Percentiles rank a stretch among this genome's conserved stretches.
These are phyloP conservation scores for Vigna hirtella DNA, from an alignment of 306 rosid genomes.

Conservation along the genomic window DNA sequence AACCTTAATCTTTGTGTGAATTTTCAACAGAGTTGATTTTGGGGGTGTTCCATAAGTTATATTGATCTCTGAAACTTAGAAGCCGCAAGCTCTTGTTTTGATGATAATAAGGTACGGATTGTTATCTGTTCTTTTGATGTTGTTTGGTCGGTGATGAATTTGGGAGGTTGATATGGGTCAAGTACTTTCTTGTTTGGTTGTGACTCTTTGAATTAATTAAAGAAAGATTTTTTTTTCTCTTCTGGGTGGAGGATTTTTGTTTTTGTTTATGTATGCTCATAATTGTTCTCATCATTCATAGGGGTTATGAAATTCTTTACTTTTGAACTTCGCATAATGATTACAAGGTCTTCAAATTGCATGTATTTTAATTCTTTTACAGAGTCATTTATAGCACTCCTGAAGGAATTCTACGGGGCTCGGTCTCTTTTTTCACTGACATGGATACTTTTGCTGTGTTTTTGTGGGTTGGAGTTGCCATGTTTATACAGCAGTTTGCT, in stretches of 20 bases:
- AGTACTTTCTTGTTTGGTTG: conserved; percentile 28
- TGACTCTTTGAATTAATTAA: conserved; percentile 26
- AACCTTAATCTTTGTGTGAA: conserved; percentile 26
- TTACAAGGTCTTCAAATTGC: conserved; percentile 10
- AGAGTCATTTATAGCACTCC: not conserved
- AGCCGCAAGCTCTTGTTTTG: conserved; percentile 56
- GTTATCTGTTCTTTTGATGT: conserved; percentile 27
- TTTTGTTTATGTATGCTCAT: not conserved
- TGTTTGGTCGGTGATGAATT: conserved; percentile 43
- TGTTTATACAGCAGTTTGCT: conserved; percentile 3
- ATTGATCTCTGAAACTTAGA: conserved; percentile 48
- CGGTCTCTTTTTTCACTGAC: not conserved
- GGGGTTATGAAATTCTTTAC: conserved; percentile 19
- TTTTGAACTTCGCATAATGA: conserved; percentile 21
- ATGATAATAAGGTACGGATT: conserved; percentile 54
- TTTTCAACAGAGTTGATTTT: conserved; percentile 47
- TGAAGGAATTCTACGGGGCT: not conserved
- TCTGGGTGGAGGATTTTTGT: not conserved
- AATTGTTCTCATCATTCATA: conserved; percentile 5
- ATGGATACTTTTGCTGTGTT: not conserved
- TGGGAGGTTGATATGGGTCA: conserved; percentile 38
- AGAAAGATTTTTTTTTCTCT: not conserved
- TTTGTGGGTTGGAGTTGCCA: conserved; percentile 27
- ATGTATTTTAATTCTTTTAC: not conserved
- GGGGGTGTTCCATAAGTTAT: conserved; percentile 36